Conservation (phyloP, 2,329 filamentous ascomycete genomes). For the Sphaerostilbella broomeana region DNA sequence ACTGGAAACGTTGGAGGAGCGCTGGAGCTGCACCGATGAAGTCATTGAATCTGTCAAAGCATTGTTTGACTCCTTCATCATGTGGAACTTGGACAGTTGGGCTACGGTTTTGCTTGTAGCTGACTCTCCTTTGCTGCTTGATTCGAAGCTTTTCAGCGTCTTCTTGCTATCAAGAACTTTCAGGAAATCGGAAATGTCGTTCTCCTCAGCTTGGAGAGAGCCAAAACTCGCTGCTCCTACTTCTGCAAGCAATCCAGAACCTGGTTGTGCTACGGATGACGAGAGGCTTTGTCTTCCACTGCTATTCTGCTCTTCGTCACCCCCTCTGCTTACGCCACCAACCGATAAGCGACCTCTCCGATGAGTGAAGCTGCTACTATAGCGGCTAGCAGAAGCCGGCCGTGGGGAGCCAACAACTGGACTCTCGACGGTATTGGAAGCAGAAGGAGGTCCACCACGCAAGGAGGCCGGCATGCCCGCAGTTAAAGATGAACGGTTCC, state of each 20-base stretch:
- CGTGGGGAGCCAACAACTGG: constrained; percentile 72
- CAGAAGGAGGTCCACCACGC: constrained; percentile 49
- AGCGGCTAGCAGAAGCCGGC: constrained; percentile 69
- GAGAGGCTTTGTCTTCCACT: constrained; percentile 74
- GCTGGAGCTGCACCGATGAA: constrained; percentile 77
- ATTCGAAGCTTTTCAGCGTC: constrained; percentile 74
- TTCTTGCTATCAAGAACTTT: constrained; percentile 83
- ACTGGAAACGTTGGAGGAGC: constrained; percentile 69
- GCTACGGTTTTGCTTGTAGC: constrained; percentile 69
- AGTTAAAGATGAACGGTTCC: constrained; percentile 66
- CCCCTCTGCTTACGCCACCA: constrained; percentile 59
- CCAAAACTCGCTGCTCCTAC: constrained; percentile 60
- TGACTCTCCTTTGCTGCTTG: constrained; percentile 58
- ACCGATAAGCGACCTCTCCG: constrained; percentile 72
- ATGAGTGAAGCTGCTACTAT: constrained; percentile 91
- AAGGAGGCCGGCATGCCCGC: constrained; percentile 70
- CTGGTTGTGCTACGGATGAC: constrained; percentile 64
- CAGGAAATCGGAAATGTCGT: constrained; percentile 89
- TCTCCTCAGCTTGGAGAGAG: constrained; percentile 69
- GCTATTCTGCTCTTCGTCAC: constrained; percentile 67
- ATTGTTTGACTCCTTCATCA: constrained; percentile 83
- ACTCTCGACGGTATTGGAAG: constrained; percentile 54
- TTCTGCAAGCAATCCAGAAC: constrained; percentile 72
- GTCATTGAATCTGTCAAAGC: constrained; percentile 89
- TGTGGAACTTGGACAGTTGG: constrained; percentile 77